Evolutionary conservation across 2,329 filamentous ascomycete species (phyloP).

Genomic region (Aspergillus novofumigatus): DNA sequence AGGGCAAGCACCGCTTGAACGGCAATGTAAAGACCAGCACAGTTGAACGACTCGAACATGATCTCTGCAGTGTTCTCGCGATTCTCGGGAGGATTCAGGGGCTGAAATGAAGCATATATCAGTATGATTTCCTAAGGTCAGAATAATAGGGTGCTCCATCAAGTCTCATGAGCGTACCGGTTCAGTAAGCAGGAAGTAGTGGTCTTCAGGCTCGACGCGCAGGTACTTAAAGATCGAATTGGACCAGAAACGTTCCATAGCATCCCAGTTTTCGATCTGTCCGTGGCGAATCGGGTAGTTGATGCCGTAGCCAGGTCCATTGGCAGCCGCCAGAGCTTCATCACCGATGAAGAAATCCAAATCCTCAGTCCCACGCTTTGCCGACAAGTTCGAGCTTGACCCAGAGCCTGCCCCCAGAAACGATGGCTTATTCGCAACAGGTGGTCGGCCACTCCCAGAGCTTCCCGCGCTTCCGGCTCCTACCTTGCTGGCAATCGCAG

Average conservation of each 20-base stretch:
- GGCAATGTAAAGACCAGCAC: constrained; percentile 96
- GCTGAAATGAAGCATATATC: constrained; percentile 49
- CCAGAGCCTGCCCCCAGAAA: constrained; percentile 91
- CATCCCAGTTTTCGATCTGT: constrained; percentile 99
- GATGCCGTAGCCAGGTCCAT: constrained; percentile 87
- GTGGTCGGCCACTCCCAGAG: constrained; percentile 81
- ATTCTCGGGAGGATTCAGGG: constrained; percentile 96
- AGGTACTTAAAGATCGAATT: constrained; percentile 99
- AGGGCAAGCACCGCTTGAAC: constrained; percentile 96
- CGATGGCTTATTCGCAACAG: constrained; percentile 90
- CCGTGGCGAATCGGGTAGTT: constrained; percentile 98
- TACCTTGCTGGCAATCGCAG: constrained; percentile 93
- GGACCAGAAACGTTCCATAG: constrained; percentile 99
- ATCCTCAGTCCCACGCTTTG: constrained; percentile 94
- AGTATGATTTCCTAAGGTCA: background rate
- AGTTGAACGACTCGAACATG: constrained; percentile 99
- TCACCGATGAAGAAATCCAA: constrained; percentile 99
- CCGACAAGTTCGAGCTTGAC: constrained; percentile 73
- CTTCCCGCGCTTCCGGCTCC: constrained; percentile 63
- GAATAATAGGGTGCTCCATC: background rate
- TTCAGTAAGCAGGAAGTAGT: constrained; percentile 96
- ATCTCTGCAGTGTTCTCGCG: constrained; percentile 99
- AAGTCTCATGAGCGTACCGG: constrained; percentile 58
- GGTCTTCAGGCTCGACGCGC: constrained; percentile 95
- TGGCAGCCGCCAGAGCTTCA: constrained; percentile 79